Evolutionary conservation across 2,329 filamentous ascomycete genomes (phyloP).

Genomic region (Pestalotiopsis sp.): DNA sequence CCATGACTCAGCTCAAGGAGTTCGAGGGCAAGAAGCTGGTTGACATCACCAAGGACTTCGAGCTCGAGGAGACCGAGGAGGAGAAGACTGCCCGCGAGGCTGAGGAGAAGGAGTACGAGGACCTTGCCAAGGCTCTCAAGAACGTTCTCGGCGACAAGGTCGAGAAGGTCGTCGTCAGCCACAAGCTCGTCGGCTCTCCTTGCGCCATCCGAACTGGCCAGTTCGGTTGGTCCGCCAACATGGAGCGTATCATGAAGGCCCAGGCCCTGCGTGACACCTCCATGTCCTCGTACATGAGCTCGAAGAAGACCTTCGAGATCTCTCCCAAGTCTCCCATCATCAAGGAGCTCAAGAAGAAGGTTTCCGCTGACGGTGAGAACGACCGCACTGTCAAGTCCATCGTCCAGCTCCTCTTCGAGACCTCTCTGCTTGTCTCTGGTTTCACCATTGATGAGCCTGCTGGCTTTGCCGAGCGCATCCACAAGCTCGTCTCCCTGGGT

Average conservation of each 20-base stretch:
- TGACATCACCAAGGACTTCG: conserved; percentile 99
- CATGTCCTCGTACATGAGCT: conserved; percentile 99
- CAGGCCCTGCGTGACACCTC: conserved; percentile 99
- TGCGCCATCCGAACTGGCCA: conserved; percentile 99
- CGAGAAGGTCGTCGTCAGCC: conserved; percentile 98
- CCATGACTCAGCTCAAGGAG: conserved; percentile 99
- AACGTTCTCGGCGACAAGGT: conserved; percentile 99
- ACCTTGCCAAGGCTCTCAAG: conserved; percentile 95
- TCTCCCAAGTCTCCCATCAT: conserved; percentile 98
- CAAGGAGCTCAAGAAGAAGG: conserved; percentile 99
- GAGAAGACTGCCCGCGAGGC: conserved; percentile 96
- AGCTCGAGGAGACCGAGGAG: conserved; percentile 99
- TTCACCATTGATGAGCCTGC: conserved; percentile 99
- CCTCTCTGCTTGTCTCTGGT: conserved; percentile 94
- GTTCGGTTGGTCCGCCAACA: conserved; percentile 99
- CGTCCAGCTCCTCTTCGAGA: conserved; percentile 98
- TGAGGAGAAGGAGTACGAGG: conserved; percentile 98
- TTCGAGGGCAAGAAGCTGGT: conserved; percentile 99
- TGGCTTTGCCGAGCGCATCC: conserved; percentile 97
- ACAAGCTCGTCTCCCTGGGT: conserved; percentile 98
- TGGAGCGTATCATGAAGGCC: conserved; percentile 99
- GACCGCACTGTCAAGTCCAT: conserved; percentile 99
- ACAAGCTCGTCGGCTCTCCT: conserved; percentile 93
- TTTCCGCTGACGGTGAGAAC: conserved; percentile 95
- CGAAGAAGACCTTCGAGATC: conserved; percentile 99